Evolutionary conservation across 2,329 filamentous ascomycete species (phyloP), one percentile per base, ranked within the genome.

Genomic region (Claviceps sp.): DNA sequence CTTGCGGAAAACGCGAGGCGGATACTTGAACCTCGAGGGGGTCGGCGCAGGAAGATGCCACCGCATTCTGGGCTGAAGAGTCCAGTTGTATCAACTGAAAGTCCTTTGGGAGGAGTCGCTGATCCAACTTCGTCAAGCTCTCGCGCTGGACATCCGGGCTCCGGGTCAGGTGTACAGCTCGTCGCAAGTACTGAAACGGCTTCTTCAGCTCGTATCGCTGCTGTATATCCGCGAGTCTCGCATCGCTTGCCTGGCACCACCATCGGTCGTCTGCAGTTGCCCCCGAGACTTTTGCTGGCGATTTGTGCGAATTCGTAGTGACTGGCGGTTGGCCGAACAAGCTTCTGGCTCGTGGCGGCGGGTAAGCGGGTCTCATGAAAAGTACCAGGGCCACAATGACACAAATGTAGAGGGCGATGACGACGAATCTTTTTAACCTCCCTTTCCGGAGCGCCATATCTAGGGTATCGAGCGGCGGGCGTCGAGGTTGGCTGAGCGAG

Each of bases 111-210:
- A 53, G 48, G 2, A 53, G 48, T 20, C 22, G 23, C 50, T 77
- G 71, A 16, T 69, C 54, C 13, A 79, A 58, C 54, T 69, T 69
- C 17, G 75, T 79, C 53, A 79, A 66, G 26, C 70, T 68, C 57
- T 72, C 71, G 42, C 77, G 69, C 45, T 68, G 56, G 34, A 78
- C 71, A 52, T 72, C 69, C 46, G 74, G 62, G 26, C 55, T 62
- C 26, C 75, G 72, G 38, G 67, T 68, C 52, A 76, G 71, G 56
- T 71, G 71, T 22, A 79, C 65, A 57, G 78, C 75, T 51, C 77
- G 71, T 62, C 75, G 76, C 50, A 71, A 67, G 63, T 79, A 80
- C 55, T 79, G 71, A 56, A 79, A 74, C 37, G 68, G 67, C 39
- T 74, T 68, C 26, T 70, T 65, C 9, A 80, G 66, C 8, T 67